Percentiles rank a stretch among this genome's conserved stretches.
Conservation (phyloP, 1,284 basidiomycete species). For the Flammula alnicola region DNA sequence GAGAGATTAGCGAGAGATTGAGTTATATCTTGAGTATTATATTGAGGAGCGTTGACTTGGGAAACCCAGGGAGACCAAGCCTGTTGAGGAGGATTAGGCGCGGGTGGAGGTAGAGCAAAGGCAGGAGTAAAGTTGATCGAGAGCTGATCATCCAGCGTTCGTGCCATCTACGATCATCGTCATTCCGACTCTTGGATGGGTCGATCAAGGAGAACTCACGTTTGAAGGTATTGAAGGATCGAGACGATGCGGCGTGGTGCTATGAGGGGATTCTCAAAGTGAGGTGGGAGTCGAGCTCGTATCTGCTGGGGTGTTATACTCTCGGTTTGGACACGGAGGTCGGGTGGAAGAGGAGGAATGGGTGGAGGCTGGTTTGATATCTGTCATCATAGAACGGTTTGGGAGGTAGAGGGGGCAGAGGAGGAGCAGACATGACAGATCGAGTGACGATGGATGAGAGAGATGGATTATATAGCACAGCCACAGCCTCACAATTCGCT, state of each 20-base stretch:
- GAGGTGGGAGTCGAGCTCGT: slow-evolving; percentile 43
- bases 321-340: slow-evolving; percentile 24
- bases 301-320: slow-evolving; percentile 28
- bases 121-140: slow-evolving; percentile 24
- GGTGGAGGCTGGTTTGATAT: slow-evolving; percentile 23
- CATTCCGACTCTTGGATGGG: slow-evolving; percentile 6
- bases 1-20: slow-evolving; percentile 28
- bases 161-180: slow-evolving; percentile 58
- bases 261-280: slow-evolving; percentile 62
- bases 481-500: too few relatives aligned
- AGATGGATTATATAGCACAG: too few relatives aligned
- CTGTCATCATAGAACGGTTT: slow-evolving; percentile 7
- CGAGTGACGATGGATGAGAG: too few relatives aligned
- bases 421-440: slow-evolving; percentile 32
- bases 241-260: slow-evolving; percentile 70
- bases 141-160: slow-evolving; percentile 55
- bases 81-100: slow-evolving; percentile 30
- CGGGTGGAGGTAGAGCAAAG: slow-evolving; percentile 21
- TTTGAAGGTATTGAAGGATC: slow-evolving; percentile 67
- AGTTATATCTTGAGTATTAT: slow-evolving; percentile 12
- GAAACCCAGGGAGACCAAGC: slow-evolving; percentile 33
- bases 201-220: slow-evolving; percentile 42
- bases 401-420: slow-evolving; percentile 28
- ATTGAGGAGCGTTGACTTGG: slow-evolving; percentile 9
- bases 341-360: slow-evolving; percentile 29